Evolutionary conservation across 179 eudicot genomes (phyloP), one percentile per base, ranked within the genome.

Genomic region (Amaranthus tricolor): DNA sequence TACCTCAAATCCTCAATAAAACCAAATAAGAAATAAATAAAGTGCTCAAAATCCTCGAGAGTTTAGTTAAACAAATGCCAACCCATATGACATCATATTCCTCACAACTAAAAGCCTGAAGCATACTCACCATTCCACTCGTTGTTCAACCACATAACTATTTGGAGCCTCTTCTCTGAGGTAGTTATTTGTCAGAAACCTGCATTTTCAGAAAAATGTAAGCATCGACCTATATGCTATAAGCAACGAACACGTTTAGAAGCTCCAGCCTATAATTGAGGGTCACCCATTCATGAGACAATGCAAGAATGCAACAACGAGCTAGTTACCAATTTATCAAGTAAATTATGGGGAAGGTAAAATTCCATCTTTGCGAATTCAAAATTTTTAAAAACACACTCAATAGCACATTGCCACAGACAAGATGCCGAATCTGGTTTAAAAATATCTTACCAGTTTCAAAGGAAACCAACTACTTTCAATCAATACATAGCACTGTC

Each of bases 81-180:
- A 57, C 7, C 43, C 43, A 9, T 57, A 24, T 1, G 50, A 62
- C 57, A n/a, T 52, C 7, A 53, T 20, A 19, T 13, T 70, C 47
- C n/a, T 24, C 56, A 53, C 59, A 62, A 43, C 62, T 44, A 73
- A 53, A 61, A 57, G 47, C 19, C 6, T 49, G 69, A 79, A 61
- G 76, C 44, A 44, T n/a, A 90, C 91, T 88, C 88, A 86, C 97
- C 99, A 95, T 88, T 95, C 99, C 76, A 95, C 99, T 70, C 92
- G 88, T 81, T 95, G 99, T 84, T 95, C 99, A 77, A 92, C 99
- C 72, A 89, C 99, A 81, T 94, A 91, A 83, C 97, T 94, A 72
- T 87, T 92, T 51, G 94, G 94, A 83, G 89, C 90, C 85, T 94
- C 98, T 85, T 94, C 98, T 76, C 89, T 88, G 74, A 92, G 96